phyloP scores from a whole-genome alignment of 2,329 filamentous ascomycete genomes.

The Emergomyces africanus region DNA sequence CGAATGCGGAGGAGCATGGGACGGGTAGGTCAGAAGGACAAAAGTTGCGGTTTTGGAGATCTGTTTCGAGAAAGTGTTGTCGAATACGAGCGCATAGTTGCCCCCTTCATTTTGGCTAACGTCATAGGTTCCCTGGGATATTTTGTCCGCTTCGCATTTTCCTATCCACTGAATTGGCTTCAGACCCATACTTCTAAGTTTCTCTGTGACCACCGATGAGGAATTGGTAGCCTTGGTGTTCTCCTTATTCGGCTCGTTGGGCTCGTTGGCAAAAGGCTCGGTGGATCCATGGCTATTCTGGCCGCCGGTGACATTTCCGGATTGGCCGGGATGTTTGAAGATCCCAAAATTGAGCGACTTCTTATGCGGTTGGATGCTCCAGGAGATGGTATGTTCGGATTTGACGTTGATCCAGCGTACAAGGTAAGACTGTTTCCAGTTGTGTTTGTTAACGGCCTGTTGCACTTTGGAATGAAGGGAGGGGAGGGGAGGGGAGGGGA shows the following conservation, averaged over 20 bases:
- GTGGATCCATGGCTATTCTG: constrained; percentile 12
- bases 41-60: constrained; percentile 91
- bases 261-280: constrained; percentile 17
- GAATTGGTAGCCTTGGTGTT: constrained; percentile 39
- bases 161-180: constrained; percentile 66
- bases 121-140: constrained; percentile 79
- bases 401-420: constrained; percentile 94
- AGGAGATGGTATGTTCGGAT: constrained; percentile 83
- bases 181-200: constrained; percentile 48
- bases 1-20: constrained; percentile 42
- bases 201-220: constrained; percentile 58
- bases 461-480: background rate
- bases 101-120: constrained; percentile 62
- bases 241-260: constrained; percentile 15
- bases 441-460: constrained; percentile 11
- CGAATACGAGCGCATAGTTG: constrained; percentile 93
- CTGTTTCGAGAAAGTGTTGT: constrained; percentile 97
- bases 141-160: constrained; percentile 93
- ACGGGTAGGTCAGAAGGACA: constrained; percentile 86
- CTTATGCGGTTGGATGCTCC: constrained; percentile 95
- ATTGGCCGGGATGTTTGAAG: constrained; percentile 83
- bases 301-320: constrained; percentile 34
- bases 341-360: constrained; percentile 98
- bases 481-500: background rate
- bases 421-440: constrained; percentile 69